These are phyloP conservation scores for Verticillium longisporum DNA, from an alignment of 2,329 filamentous ascomycete species.

Conservation along the genomic window DNA sequence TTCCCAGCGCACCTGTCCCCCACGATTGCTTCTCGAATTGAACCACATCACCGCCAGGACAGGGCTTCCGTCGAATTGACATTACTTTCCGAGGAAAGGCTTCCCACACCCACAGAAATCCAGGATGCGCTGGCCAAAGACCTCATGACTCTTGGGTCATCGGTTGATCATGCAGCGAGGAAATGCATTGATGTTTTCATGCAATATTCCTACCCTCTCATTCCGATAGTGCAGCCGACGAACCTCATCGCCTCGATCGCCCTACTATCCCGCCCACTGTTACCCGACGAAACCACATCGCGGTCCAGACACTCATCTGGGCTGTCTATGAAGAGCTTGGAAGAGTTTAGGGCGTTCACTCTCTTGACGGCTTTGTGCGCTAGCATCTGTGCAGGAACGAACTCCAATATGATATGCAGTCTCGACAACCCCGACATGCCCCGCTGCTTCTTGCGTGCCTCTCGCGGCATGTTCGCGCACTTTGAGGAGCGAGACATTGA, in stretches of 20 bases:
- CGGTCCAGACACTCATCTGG: background rate
- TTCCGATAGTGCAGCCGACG: constrained; percentile 1
- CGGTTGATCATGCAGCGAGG: constrained; percentile 1
- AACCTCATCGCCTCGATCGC: background rate
- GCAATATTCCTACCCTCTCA: constrained; percentile 4
- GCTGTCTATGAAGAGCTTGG: background rate
- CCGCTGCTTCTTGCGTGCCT: constrained; percentile 27
- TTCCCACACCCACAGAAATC: background rate
- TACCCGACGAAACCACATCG: background rate
- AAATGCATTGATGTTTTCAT: constrained; percentile 5
- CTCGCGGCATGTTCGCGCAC: constrained; percentile 26
- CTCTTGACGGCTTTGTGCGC: constrained; percentile 36
- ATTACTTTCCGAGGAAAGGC: background rate
- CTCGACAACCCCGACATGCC: constrained; percentile 27
- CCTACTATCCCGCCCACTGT: background rate
- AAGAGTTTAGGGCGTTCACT: constrained; percentile 22
- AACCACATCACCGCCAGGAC: background rate
- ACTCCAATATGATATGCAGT: constrained; percentile 29
- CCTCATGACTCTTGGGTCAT: background rate
- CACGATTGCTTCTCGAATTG: background rate
- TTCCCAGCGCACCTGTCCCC: background rate
- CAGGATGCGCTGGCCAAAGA: background rate
- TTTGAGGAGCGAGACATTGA: constrained; percentile 35
- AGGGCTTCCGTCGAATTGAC: background rate
- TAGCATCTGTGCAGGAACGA: constrained; percentile 30